Conservation (phyloP, 352 stramenopile species). For the Pythium plurisporium region DNA sequence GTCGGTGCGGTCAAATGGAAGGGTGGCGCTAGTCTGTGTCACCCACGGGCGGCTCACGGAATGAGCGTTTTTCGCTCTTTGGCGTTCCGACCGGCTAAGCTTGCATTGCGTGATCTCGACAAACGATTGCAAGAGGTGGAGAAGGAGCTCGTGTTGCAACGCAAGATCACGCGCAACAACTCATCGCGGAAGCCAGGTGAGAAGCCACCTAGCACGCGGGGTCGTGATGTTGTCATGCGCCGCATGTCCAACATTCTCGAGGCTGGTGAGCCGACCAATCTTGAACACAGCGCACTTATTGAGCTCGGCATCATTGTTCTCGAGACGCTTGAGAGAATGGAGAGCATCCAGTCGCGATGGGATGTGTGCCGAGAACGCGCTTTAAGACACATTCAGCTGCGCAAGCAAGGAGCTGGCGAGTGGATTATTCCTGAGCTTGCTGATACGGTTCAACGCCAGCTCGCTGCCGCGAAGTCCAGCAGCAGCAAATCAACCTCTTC, state of each 20-base stretch:
- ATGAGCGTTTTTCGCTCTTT: slow-evolving; percentile 62
- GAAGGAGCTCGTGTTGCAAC: slow-evolving; percentile 40
- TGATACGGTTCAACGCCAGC: slow-evolving; percentile 54
- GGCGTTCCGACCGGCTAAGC: slow-evolving; percentile 53
- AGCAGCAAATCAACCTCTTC: not conserved
- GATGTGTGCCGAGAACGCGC: slow-evolving; percentile 46
- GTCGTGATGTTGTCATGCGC: slow-evolving; percentile 66
- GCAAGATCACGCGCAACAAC: slow-evolving; percentile 40
- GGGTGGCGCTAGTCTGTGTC: slow-evolving; percentile 60
- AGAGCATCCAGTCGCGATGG: slow-evolving; percentile 39
- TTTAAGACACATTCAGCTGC: slow-evolving; percentile 46
- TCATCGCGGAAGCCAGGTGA: slow-evolving; percentile 42
- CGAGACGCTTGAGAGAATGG: slow-evolving; percentile 74
- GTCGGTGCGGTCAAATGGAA: slow-evolving; percentile 61
- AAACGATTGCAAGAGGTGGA: slow-evolving; percentile 62
- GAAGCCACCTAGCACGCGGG: slow-evolving; percentile 39
- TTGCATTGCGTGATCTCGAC: slow-evolving; percentile 66
- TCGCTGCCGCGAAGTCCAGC: slow-evolving; percentile 23
- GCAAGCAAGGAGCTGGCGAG: slow-evolving; percentile 39
- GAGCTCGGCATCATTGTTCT: slow-evolving; percentile 71
- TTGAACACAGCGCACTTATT: slow-evolving; percentile 52
- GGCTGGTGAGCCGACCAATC: slow-evolving; percentile 50
- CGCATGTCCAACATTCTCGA: slow-evolving; percentile 65
- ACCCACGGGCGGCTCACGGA: slow-evolving; percentile 37
- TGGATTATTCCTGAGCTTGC: slow-evolving; percentile 72